Conservation (phyloP, 2,329 filamentous ascomycete genomes). For the Hawksworthiomyces lignivorus region DNA sequence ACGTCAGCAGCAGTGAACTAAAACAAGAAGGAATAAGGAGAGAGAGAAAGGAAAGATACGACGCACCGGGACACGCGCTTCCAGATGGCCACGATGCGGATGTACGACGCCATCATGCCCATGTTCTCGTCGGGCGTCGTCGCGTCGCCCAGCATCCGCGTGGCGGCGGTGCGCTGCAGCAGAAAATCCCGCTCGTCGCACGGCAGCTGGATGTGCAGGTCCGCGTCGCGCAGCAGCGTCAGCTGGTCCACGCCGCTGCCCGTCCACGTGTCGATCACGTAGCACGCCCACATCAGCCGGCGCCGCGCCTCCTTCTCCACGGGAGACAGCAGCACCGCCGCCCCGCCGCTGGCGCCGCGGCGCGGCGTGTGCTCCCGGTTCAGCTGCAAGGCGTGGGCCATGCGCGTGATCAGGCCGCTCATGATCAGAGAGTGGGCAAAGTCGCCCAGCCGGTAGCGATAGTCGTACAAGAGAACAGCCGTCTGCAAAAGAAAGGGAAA, state of each 20-base stretch:
- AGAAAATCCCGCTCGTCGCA: conserved; percentile 1
- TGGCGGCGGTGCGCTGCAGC: not conserved
- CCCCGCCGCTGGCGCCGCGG: not conserved
- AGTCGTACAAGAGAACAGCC: conserved; percentile 11
- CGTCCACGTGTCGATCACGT: not conserved
- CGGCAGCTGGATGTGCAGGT: conserved; percentile 4
- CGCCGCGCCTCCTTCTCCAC: conserved; percentile 6
- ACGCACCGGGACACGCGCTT: conserved; percentile 30
- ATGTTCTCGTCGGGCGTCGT: not conserved
- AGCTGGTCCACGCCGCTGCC: conserved; percentile 10
- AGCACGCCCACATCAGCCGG: conserved; percentile 7
- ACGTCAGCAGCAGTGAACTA: not conserved
- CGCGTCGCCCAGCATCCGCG: not conserved
- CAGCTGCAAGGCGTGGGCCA: conserved; percentile 11
- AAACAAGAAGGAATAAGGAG: conserved; percentile 7
- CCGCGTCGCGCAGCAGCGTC: conserved; percentile 3
- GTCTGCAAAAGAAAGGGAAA: not conserved
- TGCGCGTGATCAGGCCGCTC: conserved; percentile 9
- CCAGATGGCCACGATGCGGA: conserved; percentile 33
- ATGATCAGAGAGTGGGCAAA: conserved; percentile 7
- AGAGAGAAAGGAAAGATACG: not conserved
- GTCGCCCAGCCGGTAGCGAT: conserved; percentile 8
- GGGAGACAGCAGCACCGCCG: not conserved
- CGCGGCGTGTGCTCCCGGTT: conserved; percentile 6
- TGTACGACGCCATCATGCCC: conserved; percentile 36